Evolutionary conservation across 1,284 basidiomycete species (phyloP).

Genomic region (Ganoderma leucocontextum): DNA sequence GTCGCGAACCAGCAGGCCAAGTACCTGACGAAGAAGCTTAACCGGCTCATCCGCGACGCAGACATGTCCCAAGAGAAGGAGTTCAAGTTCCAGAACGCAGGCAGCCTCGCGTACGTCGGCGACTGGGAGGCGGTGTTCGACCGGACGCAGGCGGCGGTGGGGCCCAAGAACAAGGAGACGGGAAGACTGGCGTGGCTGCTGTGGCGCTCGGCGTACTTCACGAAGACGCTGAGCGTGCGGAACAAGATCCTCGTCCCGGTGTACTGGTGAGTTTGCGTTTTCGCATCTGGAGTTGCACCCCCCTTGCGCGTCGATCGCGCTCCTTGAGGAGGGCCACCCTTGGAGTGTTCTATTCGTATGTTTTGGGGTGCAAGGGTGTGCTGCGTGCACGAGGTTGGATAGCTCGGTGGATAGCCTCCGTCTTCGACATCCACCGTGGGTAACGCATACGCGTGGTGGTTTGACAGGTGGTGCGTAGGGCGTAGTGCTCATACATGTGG

Average conservation of each 20-base stretch:
- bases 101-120: constrained; percentile 85
- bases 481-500: constrained; percentile 1
- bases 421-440: neutral
- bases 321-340: neutral
- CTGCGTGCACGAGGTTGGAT: neutral
- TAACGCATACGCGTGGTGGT: neutral
- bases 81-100: constrained; percentile 77
- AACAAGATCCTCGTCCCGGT: constrained; percentile 82
- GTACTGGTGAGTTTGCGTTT: constrained; percentile 62
- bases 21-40: constrained; percentile 76
- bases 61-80: constrained; percentile 35
- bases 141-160: constrained; percentile 57
- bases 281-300: neutral
- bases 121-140: constrained; percentile 85
- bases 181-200: constrained; percentile 81
- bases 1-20: constrained; percentile 86
- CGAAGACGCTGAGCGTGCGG: constrained; percentile 77
- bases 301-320: neutral
- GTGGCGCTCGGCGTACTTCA: constrained; percentile 85
- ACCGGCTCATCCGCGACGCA: constrained; percentile 55
- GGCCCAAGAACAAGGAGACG: constrained; percentile 69
- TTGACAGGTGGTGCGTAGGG: neutral
- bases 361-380: no score
- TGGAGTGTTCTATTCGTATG: neutral
- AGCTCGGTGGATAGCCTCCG: constrained; percentile 4